These are phyloP conservation scores for Microstegium vimineum DNA, from an alignment of 176 grass and related monocot genomes.

Conservation along the genomic window DNA sequence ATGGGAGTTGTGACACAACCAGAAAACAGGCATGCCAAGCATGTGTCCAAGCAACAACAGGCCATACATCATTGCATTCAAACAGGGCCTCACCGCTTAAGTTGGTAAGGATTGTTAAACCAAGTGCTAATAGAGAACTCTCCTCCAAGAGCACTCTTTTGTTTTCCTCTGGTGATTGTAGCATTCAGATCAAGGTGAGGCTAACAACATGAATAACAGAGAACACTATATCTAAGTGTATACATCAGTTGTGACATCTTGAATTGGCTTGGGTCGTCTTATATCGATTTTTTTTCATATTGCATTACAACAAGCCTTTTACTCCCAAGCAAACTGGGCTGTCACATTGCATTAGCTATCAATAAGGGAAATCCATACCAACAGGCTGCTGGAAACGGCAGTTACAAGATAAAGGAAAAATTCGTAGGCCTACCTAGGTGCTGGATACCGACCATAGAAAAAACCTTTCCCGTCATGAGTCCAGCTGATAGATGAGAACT, in stretches of 20 bases:
- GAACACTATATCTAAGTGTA: background rate
- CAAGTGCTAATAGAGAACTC: background rate
- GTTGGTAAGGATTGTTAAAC: background rate
- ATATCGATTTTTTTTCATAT: background rate
- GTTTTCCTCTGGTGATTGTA: background rate
- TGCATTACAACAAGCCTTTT: background rate
- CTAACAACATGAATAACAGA: background rate
- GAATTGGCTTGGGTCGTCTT: background rate
- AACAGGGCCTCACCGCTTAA: background rate
- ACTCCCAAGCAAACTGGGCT: background rate
- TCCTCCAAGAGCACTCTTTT: background rate
- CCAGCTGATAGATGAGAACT: slow-evolving; percentile 88
- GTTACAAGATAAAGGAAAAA: background rate
- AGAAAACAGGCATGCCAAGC: background rate
- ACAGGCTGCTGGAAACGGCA: background rate
- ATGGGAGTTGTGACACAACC: background rate
- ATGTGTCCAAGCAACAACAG: background rate
- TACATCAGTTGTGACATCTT: background rate
- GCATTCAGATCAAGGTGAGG: background rate
- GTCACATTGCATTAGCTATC: background rate
- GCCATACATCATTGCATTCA: background rate
- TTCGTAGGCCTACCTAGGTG: slow-evolving; percentile 51
- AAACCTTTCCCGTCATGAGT: slow-evolving; percentile 88
- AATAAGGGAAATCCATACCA: background rate
- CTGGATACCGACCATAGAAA: slow-evolving; percentile 90